Evolutionary conservation across 805 yeast genomes (phyloP), one percentile per base, ranked within the genome.

Genomic region (Metschnikowia borealis): DNA sequence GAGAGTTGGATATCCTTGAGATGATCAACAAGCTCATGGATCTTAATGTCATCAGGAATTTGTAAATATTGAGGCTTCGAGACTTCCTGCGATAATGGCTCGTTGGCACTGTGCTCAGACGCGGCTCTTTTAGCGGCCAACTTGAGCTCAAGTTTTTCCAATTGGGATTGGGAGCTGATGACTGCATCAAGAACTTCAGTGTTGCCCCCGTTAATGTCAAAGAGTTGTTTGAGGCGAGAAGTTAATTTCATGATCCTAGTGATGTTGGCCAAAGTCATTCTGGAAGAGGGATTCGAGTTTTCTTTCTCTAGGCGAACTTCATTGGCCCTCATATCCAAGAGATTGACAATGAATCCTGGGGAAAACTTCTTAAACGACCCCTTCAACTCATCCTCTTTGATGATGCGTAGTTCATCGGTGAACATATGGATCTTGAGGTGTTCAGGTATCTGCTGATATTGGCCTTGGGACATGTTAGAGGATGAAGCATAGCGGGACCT

Each of bases 341-440:
- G 48, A 11, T 13, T 20, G 13, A 56, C 14, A 7, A 59, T 48
- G 10, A 48, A 52, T 0, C 29, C 42, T 6, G 52, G 34, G 7
- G 51, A 32, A 15, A 48, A 53, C 15, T 44, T 34, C n/a, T 52
- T 23, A 35, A 51, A 58, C 2, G 54, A 46, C 5, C 47, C 46
- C 11, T 44, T 37, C 20, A 61, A 53, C 45, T 53, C 60, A 32
- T 56, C 57, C 3, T 48, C 38, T 17, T 53, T 45, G 10, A 59
- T 26, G 5, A 50, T 50, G 21, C 49, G 47, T 32, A 59, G 38
- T 38, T 59, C 63, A 5, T 47, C 41, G 6, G 47, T 29, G 23
- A 58, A 58, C 50, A 59, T 55, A 32, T 61, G 64, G 41, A 61
- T 47, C 39, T 52, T 50, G 20, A 62, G 56, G 26, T 60, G 47